Conservation (phyloP, 1,139 yeast genomes). For the Geotrichum aggregatum region DNA sequence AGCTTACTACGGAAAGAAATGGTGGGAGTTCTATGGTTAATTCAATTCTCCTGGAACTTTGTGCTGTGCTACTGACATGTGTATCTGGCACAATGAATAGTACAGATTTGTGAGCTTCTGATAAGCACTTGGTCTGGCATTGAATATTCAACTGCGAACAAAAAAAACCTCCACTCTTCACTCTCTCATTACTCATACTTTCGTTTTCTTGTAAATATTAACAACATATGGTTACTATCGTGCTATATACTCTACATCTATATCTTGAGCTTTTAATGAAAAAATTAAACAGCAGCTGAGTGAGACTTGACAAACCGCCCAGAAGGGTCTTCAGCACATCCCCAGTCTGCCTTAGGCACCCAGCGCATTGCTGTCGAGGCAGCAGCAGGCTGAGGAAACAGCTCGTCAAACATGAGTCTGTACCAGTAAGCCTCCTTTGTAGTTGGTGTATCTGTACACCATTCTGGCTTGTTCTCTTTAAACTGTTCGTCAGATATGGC, state of each 20-base stretch:
- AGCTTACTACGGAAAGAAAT: constrained; percentile 67
- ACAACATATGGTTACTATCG: too few relatives aligned
- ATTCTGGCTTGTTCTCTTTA: constrained; percentile 83
- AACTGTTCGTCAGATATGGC: constrained; percentile 84
- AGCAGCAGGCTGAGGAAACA: constrained; percentile 86
- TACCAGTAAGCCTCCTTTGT: constrained; percentile 99
- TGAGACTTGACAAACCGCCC: constrained; percentile 95
- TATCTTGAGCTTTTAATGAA: too few relatives aligned
- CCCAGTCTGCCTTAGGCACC: constrained; percentile 99
- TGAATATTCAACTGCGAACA: too few relatives aligned
- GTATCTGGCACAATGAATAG: not conserved
- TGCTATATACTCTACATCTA: too few relatives aligned
- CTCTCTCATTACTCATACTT: not conserved
- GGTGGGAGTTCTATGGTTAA: constrained; percentile 55
- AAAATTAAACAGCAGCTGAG: constrained; percentile 32
- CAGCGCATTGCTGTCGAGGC: constrained; percentile 98
- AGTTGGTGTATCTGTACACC: constrained; percentile 93
- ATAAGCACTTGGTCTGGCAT: too few relatives aligned
- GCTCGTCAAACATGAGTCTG: constrained; percentile 90
- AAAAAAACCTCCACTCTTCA: too few relatives aligned
- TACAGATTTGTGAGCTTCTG: not conserved
- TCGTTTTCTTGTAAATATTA: not conserved
- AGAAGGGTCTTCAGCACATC: constrained; percentile 96
- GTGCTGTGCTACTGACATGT: not conserved
- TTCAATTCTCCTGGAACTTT: too few relatives aligned